phyloP scores from a whole-genome alignment of 106 monocot species.

The Dactylorhiza incarnata region DNA sequence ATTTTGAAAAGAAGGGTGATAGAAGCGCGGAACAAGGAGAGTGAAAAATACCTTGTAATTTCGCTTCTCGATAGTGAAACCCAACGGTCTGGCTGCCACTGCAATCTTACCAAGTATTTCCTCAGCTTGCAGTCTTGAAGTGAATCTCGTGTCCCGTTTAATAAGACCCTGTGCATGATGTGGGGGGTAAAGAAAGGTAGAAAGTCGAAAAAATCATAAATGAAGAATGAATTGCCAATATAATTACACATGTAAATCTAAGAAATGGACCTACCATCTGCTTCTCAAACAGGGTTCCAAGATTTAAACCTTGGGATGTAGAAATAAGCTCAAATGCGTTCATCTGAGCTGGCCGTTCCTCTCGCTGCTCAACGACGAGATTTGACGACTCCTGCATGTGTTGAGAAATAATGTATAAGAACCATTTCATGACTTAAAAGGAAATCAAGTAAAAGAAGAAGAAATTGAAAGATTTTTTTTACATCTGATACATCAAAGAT shows the following conservation, averaged over 20 bases:
- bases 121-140: conserved; percentile 66
- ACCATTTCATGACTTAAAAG: neutral
- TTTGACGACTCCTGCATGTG: conserved; percentile 42
- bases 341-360: conserved; percentile 60
- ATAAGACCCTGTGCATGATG: conserved; percentile 37
- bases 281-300: conserved; percentile 80
- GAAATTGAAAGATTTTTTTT: conserved; percentile 7
- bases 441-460: neutral
- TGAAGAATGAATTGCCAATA: neutral
- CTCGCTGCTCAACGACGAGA: conserved; percentile 82
- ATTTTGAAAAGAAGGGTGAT: no score
- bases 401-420: neutral
- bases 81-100: conserved; percentile 65
- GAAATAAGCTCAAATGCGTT: conserved; percentile 98
- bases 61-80: conserved; percentile 64
- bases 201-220: neutral
- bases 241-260: neutral
- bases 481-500: conserved; percentile 72
- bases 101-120: conserved; percentile 84
- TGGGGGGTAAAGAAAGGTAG: neutral
- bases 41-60: conserved; percentile 63
- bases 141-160: conserved; percentile 79
- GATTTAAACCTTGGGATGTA: conserved; percentile 89
- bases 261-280: conserved; percentile 42
- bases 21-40: neutral